phyloP scores from a whole-genome alignment of 2,329 filamentous ascomycete genomes.

The Ophiostoma ulmi region DNA sequence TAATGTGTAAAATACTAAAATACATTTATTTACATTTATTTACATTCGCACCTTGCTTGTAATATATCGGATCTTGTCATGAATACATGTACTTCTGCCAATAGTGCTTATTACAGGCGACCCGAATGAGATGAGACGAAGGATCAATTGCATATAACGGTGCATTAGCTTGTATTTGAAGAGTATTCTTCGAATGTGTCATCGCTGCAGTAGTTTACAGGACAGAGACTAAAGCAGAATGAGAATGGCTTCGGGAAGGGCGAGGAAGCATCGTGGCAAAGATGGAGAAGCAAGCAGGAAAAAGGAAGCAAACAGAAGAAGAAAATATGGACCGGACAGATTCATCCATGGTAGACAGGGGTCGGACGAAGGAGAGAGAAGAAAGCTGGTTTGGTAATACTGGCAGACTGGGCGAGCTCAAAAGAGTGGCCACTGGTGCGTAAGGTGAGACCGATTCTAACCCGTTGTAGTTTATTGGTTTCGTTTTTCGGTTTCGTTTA shows the following conservation, averaged over 20 bases:
- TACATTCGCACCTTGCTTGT: too few relatives aligned
- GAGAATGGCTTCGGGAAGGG: not conserved
- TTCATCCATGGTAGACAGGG: too few relatives aligned
- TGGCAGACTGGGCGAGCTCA: too few relatives aligned
- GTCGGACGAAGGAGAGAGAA: too few relatives aligned
- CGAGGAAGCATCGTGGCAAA: not conserved
- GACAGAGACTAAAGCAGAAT: not conserved
- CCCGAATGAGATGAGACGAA: not conserved
- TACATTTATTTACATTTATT: too few relatives aligned
- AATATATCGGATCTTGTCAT: too few relatives aligned
- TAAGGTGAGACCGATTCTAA: not conserved
- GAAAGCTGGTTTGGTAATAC: too few relatives aligned
- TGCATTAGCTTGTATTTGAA: not conserved
- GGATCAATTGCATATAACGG: not conserved
- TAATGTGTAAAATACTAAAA: too few relatives aligned
- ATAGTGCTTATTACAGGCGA: too few relatives aligned
- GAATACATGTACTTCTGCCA: too few relatives aligned
- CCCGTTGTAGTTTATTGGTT: not conserved
- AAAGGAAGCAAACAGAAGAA: not conserved
- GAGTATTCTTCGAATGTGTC: not conserved
- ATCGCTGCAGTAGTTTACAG: not conserved
- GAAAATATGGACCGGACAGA: not conserved
- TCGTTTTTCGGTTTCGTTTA: not conserved
- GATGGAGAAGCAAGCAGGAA: not conserved
- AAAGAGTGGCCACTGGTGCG: too few relatives aligned